phyloP scores from a whole-genome alignment of 768 basidiomycete species.

The Saitozyma sp. region DNA sequence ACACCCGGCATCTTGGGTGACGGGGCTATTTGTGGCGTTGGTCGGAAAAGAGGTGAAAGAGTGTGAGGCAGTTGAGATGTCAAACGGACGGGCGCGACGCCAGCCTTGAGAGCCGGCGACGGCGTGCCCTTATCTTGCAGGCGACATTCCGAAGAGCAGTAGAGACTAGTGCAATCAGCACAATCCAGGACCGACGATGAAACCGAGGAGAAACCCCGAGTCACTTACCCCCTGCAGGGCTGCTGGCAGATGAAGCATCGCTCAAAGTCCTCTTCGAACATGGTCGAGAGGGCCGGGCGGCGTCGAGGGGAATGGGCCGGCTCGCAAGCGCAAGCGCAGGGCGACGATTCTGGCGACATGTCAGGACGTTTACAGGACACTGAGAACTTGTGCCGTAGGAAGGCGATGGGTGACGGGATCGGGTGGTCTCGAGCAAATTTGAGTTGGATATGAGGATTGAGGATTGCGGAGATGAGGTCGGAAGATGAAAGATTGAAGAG shows the following conservation, averaged over 20 bases:
- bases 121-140: conserved; percentile 36
- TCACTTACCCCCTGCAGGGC: conserved; percentile 44
- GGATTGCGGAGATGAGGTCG: no score
- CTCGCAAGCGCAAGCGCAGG: no score
- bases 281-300: conserved; percentile 19
- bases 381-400: background rate
- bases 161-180: conserved; percentile 33
- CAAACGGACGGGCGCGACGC: conserved; percentile 24
- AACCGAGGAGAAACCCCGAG: no score
- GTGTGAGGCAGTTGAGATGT: conserved; percentile 33
- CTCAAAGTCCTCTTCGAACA: conserved; percentile 47
- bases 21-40: conserved; percentile 20
- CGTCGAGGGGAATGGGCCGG: background rate
- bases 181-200: no score
- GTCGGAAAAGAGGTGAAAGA: conserved; percentile 33
- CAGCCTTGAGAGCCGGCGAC: conserved; percentile 16
- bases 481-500: no score
- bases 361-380: background rate
- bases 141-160: conserved; percentile 45
- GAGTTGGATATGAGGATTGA: no score
- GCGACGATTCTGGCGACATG: conserved; percentile 5
- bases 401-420: background rate
- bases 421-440: background rate
- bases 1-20: conserved; percentile 29
- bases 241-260: conserved; percentile 43